Percentiles rank a stretch among this genome's conserved stretches.
Conservation (phyloP, 2,329 filamentous ascomycete species). For the Diaporthe vaccinii region DNA sequence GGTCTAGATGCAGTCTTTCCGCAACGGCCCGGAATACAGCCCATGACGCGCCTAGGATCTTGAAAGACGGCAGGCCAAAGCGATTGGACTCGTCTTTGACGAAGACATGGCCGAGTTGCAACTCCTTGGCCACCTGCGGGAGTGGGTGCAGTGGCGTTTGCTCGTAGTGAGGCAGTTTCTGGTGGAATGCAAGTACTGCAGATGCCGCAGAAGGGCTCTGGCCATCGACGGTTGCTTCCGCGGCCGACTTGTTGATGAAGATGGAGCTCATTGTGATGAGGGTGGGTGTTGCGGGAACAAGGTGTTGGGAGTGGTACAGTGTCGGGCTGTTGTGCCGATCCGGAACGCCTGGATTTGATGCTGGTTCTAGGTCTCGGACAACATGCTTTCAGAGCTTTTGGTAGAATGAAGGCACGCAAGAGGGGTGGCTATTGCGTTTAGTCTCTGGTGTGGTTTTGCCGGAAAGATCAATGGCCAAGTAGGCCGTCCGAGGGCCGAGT, state of each 20-base stretch:
- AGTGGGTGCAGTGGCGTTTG: slow-evolving; percentile 68
- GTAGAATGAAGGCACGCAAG: background rate
- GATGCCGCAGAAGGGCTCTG: background rate
- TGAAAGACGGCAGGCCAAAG: slow-evolving; percentile 81
- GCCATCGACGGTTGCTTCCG: background rate
- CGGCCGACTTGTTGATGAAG: slow-evolving; percentile 9
- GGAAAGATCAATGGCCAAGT: too few relatives aligned
- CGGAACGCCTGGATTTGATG: background rate
- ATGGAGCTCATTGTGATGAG: background rate
- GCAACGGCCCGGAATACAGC: slow-evolving; percentile 72
- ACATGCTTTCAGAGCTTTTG: too few relatives aligned
- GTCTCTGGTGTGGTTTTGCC: background rate
- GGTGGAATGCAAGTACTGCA: slow-evolving; percentile 64
- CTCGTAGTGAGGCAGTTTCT: slow-evolving; percentile 67
- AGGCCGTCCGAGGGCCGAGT: background rate
- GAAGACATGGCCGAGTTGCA: slow-evolving; percentile 70
- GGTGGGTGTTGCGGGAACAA: background rate
- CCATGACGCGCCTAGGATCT: slow-evolving; percentile 86
- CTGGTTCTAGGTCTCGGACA: background rate
- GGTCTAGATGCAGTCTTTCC: slow-evolving; percentile 55
- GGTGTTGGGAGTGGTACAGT: background rate
- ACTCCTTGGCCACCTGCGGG: slow-evolving; percentile 65
- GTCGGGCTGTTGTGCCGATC: too few relatives aligned
- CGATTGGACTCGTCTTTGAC: slow-evolving; percentile 80
- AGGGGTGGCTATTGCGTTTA: background rate